phyloP scores from a whole-genome alignment of 2,329 filamentous ascomycete species.

The Botrytis fabae region DNA sequence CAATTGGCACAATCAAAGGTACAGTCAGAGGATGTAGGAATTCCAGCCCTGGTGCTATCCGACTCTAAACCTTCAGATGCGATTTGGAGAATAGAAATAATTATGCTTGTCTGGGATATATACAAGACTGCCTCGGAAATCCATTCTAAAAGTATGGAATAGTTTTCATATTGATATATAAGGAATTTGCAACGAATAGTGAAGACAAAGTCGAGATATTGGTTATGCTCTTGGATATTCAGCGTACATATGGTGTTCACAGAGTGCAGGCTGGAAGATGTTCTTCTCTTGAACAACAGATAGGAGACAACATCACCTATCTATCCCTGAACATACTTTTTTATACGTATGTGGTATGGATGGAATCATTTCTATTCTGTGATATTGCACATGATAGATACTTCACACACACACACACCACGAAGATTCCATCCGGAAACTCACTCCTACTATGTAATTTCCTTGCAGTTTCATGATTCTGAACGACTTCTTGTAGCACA shows the following conservation, averaged over 20 bases:
- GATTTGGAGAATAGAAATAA: background rate
- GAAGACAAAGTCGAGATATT: background rate
- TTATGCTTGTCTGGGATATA: background rate
- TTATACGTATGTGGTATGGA: background rate
- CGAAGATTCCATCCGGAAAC: background rate
- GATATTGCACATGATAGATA: background rate
- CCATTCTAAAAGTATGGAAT: background rate
- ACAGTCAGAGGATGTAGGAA: background rate
- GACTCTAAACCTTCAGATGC: too few species aligned
- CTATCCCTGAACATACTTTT: too few species aligned
- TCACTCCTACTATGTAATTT: background rate
- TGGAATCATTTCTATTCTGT: background rate
- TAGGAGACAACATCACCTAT: too few species aligned
- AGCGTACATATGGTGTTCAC: background rate
- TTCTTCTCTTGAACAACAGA: background rate
- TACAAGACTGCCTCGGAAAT: background rate
- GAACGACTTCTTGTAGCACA: background rate
- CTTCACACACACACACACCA: background rate
- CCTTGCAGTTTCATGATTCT: background rate
- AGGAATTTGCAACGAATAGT: background rate
- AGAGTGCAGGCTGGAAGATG: background rate
- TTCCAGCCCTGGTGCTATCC: background rate
- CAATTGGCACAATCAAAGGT: background rate
- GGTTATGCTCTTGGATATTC: background rate
- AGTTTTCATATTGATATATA: background rate